Evolutionary conservation across 495 filamentous ascomycete genomes (phyloP).

Genomic region (Aspergillus coremiiformis): DNA sequence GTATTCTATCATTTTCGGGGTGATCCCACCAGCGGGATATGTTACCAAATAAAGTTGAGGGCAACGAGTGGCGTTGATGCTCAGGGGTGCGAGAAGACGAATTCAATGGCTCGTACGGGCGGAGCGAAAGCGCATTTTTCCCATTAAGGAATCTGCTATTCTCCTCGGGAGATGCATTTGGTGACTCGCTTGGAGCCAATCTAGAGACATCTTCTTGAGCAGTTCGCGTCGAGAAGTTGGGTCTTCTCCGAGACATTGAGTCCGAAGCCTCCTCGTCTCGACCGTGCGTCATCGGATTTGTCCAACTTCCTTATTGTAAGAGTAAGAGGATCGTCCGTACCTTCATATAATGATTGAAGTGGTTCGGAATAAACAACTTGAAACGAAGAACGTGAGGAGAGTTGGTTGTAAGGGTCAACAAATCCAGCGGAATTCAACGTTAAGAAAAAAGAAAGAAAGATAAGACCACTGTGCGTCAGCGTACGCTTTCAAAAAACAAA

Average conservation of each 20-base stretch:
- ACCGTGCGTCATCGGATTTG: conserved; percentile 20
- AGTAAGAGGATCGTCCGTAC: neutral
- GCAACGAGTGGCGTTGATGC: conserved; percentile 17
- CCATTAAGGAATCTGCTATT: conserved; percentile 17
- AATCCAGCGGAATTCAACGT: too few species aligned
- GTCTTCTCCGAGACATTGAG: conserved; percentile 33
- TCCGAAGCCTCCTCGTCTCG: conserved; percentile 19
- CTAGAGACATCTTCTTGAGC: conserved; percentile 49
- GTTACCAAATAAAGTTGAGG: conserved; percentile 17
- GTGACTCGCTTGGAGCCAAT: conserved; percentile 35
- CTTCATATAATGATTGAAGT: neutral
- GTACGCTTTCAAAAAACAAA: too few species aligned
- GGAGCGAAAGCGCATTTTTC: conserved; percentile 18
- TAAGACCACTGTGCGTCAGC: too few species aligned
- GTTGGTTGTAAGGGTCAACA: too few species aligned
- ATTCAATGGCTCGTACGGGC: conserved; percentile 28
- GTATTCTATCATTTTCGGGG: conserved; percentile 6
- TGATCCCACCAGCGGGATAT: conserved; percentile 27
- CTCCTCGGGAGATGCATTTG: conserved; percentile 14
- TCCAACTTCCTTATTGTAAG: neutral
- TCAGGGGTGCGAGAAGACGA: conserved; percentile 11
- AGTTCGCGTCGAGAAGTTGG: conserved; percentile 48
- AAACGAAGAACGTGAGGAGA: too few species aligned
- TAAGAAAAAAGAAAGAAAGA: too few species aligned
- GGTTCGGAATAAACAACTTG: neutral